phyloP scores from a whole-genome alignment of 2,329 filamentous ascomycete species.

The Penicillium sp. region DNA sequence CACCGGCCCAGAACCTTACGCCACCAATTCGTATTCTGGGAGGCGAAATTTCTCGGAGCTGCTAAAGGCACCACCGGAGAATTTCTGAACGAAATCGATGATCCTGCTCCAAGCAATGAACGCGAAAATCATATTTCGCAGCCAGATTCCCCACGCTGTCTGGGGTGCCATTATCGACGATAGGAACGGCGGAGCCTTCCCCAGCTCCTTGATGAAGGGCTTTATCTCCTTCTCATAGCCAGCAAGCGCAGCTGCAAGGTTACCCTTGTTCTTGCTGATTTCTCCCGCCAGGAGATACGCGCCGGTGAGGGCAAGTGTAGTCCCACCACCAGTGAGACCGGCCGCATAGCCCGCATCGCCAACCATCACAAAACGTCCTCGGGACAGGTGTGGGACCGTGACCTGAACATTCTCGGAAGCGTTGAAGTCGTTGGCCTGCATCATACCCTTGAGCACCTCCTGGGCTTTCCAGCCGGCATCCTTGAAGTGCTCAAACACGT shows the following conservation, averaged over 20 bases:
- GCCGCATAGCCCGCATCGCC: slow-evolving; percentile 40
- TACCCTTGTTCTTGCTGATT: slow-evolving; percentile 25
- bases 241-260: slow-evolving; percentile 34
- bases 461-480: slow-evolving; percentile 35
- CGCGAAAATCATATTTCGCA: slow-evolving; percentile 45
- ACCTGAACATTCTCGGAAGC: slow-evolving; percentile 35
- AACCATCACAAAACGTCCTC: slow-evolving; percentile 37
- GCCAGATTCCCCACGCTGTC: slow-evolving; percentile 46
- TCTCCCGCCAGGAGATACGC: slow-evolving; percentile 57
- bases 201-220: slow-evolving; percentile 36
- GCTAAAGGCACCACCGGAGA: slow-evolving; percentile 34
- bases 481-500: slow-evolving; percentile 25
- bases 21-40: slow-evolving; percentile 40
- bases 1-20: too few species aligned
- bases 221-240: slow-evolving; percentile 40
- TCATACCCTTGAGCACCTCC: slow-evolving; percentile 31
- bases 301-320: slow-evolving; percentile 33
- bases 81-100: slow-evolving; percentile 30
- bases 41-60: slow-evolving; percentile 33
- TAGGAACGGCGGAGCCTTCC: slow-evolving; percentile 35
- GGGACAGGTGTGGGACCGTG: slow-evolving; percentile 28
- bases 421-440: slow-evolving; percentile 37
- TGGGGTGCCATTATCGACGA: slow-evolving; percentile 45
- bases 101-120: slow-evolving; percentile 42
- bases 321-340: slow-evolving; percentile 34